Evolutionary conservation across 768 basidiomycete species (phyloP).

Genomic region (Tephrocybe sp.): DNA sequence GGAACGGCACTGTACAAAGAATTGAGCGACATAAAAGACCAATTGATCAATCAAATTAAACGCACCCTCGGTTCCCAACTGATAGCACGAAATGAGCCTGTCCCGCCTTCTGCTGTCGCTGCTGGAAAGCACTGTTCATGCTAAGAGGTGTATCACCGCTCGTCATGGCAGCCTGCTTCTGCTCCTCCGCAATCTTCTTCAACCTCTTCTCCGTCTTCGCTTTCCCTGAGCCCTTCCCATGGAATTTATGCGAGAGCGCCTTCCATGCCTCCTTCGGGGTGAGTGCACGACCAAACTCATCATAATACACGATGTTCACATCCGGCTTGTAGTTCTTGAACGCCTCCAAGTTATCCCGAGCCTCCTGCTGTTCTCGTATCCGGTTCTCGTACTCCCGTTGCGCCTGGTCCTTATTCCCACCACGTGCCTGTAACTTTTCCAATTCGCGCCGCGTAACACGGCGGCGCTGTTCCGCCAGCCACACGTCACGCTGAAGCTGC

Average conservation of each 20-base stretch:
- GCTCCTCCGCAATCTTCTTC: slow-evolving; percentile 97
- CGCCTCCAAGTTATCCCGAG: slow-evolving; percentile 71
- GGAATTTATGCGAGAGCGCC: slow-evolving; percentile 95
- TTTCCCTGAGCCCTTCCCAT: slow-evolving; percentile 94
- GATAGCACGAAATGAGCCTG: slow-evolving; percentile 96
- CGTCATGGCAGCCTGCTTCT: slow-evolving; percentile 90
- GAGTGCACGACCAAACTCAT: slow-evolving; percentile 87
- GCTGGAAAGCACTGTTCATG: slow-evolving; percentile 93
- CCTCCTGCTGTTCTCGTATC: slow-evolving; percentile 87
- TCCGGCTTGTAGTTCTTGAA: slow-evolving; percentile 97
- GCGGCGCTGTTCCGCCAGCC: slow-evolving; percentile 84
- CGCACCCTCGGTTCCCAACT: slow-evolving; percentile 89
- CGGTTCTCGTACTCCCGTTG: slow-evolving; percentile 95
- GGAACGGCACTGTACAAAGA: slow-evolving; percentile 66
- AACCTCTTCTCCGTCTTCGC: slow-evolving; percentile 96
- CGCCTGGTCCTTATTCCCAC: slow-evolving; percentile 86
- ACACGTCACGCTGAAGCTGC: slow-evolving; percentile 83
- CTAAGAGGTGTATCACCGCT: slow-evolving; percentile 95
- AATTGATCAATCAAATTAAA: slow-evolving; percentile 1
- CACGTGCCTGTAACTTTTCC: slow-evolving; percentile 73
- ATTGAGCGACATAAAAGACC: slow-evolving; percentile 1
- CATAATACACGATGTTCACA: slow-evolving; percentile 93
- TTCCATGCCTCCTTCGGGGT: slow-evolving; percentile 99
- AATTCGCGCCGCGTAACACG: slow-evolving; percentile 76
- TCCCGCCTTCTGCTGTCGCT: slow-evolving; percentile 89